Evolutionary conservation across 2,329 filamentous ascomycete genomes (phyloP).

Genomic region (Xylariaceae sp.): DNA sequence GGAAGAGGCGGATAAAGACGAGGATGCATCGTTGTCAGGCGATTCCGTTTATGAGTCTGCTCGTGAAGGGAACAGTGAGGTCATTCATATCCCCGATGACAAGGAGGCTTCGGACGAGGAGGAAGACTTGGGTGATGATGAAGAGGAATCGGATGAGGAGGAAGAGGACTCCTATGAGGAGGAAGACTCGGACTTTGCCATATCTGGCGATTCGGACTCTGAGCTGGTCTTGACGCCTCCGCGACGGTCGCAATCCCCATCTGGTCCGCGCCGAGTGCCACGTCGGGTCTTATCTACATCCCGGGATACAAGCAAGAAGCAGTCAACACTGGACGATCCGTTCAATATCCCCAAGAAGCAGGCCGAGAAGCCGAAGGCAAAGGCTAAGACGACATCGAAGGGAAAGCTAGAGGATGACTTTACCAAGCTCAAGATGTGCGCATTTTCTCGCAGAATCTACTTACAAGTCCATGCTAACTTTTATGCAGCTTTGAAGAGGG

Average conservation of each 20-base stretch:
- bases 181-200: conserved; percentile 24
- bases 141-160: not conserved
- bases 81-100: not conserved
- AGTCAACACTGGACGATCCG: conserved; percentile 3
- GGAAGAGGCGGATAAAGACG: conserved; percentile 3
- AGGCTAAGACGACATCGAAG: conserved; percentile 14
- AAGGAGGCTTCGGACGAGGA: too few relatives aligned
- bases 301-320: conserved; percentile 17
- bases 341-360: conserved; percentile 15
- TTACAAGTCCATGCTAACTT: conserved; percentile 3
- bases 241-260: conserved; percentile 21
- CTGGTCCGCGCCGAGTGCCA: conserved; percentile 16
- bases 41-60: conserved; percentile 15
- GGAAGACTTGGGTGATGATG: not conserved
- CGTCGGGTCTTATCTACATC: conserved; percentile 22
- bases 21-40: not conserved
- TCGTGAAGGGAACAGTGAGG: conserved; percentile 6
- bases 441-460: not conserved
- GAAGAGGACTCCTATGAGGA: conserved; percentile 14
- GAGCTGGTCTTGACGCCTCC: conserved; percentile 20
- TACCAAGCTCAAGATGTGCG: conserved; percentile 32
- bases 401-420: conserved; percentile 29
- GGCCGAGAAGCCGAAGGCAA: conserved; percentile 13
- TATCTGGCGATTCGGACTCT: conserved; percentile 23
- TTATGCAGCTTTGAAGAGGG: conserved; percentile 27